phyloP scores from a whole-genome alignment of 805 yeast species.

The Scheffersomyces lignosus region DNA sequence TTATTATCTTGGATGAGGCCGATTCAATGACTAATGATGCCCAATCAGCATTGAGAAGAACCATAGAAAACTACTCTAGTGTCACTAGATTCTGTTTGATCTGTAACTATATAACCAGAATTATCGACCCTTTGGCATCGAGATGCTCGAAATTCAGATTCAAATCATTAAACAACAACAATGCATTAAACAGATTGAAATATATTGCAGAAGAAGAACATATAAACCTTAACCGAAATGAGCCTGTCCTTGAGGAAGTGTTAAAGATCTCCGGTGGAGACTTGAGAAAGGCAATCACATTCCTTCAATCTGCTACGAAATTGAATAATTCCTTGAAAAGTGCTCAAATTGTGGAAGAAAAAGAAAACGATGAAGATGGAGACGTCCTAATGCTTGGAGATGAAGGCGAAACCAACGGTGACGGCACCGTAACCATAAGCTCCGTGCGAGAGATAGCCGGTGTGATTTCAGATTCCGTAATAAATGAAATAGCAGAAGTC shows the following conservation, averaged over 20 bases:
- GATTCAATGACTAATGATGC: conserved; percentile 98
- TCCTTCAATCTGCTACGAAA: conserved; percentile 79
- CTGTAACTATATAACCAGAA: conserved; percentile 94
- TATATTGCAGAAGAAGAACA: conserved; percentile 52
- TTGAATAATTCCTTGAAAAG: conserved; percentile 33
- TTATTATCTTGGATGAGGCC: conserved; percentile 91
- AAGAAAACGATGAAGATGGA: conserved; percentile 27
- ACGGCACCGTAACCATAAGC: conserved; percentile 40
- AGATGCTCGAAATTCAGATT: conserved; percentile 95
- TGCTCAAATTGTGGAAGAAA: too few species aligned
- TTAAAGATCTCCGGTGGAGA: conserved; percentile 83
- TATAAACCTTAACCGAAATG: conserved; percentile 28
- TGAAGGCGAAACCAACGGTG: conserved; percentile 19
- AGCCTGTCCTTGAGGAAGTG: conserved; percentile 62
- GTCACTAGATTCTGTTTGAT: conserved; percentile 90
- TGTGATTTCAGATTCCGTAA: conserved; percentile 53
- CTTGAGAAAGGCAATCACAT: conserved; percentile 88
- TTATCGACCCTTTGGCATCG: conserved; percentile 94
- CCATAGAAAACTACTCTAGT: conserved; percentile 86
- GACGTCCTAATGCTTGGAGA: conserved; percentile 32
- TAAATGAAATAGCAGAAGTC: conserved; percentile 42
- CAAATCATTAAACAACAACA: conserved; percentile 66
- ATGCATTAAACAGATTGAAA: conserved; percentile 68
- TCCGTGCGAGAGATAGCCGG: conserved; percentile 76
- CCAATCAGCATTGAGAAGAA: conserved; percentile 90